phyloP scores from a whole-genome alignment of 2,329 filamentous ascomycete species.

The Colletotrichum simmondsii region DNA sequence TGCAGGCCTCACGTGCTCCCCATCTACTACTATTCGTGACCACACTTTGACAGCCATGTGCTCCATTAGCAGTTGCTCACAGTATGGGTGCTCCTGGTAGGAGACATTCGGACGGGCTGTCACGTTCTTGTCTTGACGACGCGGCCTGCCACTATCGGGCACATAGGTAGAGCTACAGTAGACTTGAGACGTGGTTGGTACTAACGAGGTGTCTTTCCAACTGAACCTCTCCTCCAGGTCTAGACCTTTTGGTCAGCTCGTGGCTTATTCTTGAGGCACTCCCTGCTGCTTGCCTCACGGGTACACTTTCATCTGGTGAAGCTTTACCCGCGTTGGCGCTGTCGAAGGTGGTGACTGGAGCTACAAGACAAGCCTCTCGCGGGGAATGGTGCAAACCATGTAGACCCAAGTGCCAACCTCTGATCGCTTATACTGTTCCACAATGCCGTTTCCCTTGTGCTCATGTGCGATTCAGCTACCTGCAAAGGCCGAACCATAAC shows the following conservation, averaged over 20 bases:
- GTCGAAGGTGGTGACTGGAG: no score
- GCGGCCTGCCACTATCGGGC: background rate
- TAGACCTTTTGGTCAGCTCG: background rate
- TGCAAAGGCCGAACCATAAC: no score
- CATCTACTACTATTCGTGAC: background rate
- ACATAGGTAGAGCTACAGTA: background rate
- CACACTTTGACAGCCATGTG: conserved; percentile 1
- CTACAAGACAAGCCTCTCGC: no score
- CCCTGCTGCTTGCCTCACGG: no score
- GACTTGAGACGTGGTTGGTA: background rate
- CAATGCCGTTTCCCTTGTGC: no score
- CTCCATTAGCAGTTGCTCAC: background rate
- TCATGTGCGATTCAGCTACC: no score
- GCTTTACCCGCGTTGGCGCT: no score
- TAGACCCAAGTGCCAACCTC: no score
- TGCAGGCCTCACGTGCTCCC: conserved; percentile 15
- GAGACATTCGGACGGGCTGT: background rate
- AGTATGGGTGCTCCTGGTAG: conserved; percentile 3
- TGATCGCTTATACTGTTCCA: no score
- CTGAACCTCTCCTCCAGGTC: background rate
- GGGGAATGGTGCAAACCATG: no score
- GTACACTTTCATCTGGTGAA: no score
- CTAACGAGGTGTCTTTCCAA: background rate
- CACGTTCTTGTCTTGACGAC: conserved; percentile 4
- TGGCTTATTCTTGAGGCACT: background rate